Base-by-base conservation (phyloP, 2,329 filamentous ascomycete genomes). In the Penicillium fuscoglaucum region DNA sequence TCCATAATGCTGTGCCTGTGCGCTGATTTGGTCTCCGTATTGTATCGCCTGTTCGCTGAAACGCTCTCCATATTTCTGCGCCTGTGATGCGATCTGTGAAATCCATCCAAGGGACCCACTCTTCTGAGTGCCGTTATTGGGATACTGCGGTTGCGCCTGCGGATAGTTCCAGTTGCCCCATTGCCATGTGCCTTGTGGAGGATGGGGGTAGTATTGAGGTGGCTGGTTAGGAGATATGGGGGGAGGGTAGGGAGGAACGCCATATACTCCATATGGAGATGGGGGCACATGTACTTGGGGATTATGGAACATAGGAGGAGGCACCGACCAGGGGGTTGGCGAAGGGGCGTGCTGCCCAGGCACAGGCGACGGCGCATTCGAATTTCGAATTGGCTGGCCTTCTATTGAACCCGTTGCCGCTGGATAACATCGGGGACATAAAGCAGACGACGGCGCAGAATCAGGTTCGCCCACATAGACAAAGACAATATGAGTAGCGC, bases 361-460 rank as follows among this genome's bases (percentile, higher is more conserved):
- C 8, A 59, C 51, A 10, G 59, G 58, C 8, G 61, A 61, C 6
- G 57, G 24, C 7, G 58, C 44, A 58, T 58, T 64, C 24, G 52
- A n/a, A 43, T 46, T 41, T 7, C 51, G 44, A n/a, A 55, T 29
- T 21, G 54, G 35, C 26, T 60, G 60, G 6, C 47, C 39, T 4
- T 66, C 64, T 35, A 48, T 21, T 37, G 41, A 58, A 37, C 43
- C 61, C 37, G 74, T 76, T 35, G 75, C 71, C 48, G 74, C 73
- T 6, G 76, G 75, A 57, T 77, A 77, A 39, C 76, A 76, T 51
- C 64, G 65, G 28, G 75, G 75, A 53, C 76, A 78, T 7, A 77
- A 68, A 35, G 75, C 71, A 12, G 76, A 76, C 4, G 65, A 44
- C 1, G 74, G 72, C 7, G 71, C 69, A 31, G 65, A 60, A 46